Base-by-base conservation (phyloP, 257 asterid genomes). In the Marsdenia floribunda region DNA sequence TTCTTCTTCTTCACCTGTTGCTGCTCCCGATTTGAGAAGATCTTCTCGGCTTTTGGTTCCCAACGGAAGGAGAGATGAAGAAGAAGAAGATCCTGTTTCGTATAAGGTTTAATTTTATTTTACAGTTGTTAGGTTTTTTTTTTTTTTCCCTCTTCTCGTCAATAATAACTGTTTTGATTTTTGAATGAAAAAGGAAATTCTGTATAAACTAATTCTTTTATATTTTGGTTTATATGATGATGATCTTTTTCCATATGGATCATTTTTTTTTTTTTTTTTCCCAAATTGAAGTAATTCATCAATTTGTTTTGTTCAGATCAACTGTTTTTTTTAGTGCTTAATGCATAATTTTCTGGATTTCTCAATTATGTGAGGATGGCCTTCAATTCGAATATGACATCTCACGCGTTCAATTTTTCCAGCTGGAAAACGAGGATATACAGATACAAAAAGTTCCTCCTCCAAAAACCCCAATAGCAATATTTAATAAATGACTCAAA, bases 1-100 rank as follows among this genome's bases (percentile, higher is more conserved):
- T 80, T 80, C 87, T 2, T 78, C 80, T 53, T 78, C 88, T 75
- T 77, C 93, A 22, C 76, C 93, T 29, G 74, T 84, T n/a, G 11
- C 77, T 0, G 70, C 77, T 50, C 42, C 73, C 6, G 68, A 53
- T 82, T 77, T 86, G 1, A 73, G 73, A 66, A 84, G 89, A 42
- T 19, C 80, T 81, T 26, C 75, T 75, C 68, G 70, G 85, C 86
- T 83, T 4, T 50, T 81, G 88, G 80, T 71, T 33, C 5, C 85
- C 70, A 80, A 69, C 40, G 76, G 50, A 68, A 47, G 83, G 67
- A 1, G 2, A 77, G 21, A 64, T 24, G 84, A 76, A 50, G 82
- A 77, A 9, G 85, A 81, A 55, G 29, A 53, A 53, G 3, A 11
- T 66, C 46, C 52, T 2, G 52, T 66, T 37, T 66, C 50, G 2